phyloP scores from a whole-genome alignment of 768 basidiomycete species.

The Krasilnikovozyma curviuscula region DNA sequence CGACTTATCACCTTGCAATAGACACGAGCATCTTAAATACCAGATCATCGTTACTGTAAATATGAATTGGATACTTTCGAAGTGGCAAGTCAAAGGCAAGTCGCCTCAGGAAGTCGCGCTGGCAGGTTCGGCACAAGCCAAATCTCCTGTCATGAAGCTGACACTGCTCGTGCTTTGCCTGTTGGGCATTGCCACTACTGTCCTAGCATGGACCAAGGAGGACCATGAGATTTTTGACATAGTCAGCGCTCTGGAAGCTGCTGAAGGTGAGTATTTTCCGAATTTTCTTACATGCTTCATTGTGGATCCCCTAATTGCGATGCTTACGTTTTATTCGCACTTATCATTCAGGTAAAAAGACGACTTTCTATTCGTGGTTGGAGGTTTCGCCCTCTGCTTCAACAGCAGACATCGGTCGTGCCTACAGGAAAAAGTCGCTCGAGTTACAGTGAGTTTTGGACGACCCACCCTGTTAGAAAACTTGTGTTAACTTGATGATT shows the following conservation, averaged over 20 bases:
- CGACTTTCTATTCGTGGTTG: conserved; percentile 91
- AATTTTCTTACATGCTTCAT: not conserved
- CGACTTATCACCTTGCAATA: no score
- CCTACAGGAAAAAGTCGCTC: conserved; percentile 80
- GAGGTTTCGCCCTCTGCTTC: conserved; percentile 53
- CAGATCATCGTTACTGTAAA: no score
- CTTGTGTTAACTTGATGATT: not conserved
- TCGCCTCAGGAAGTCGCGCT: no score
- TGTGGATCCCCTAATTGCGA: not conserved
- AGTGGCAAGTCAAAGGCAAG: no score
- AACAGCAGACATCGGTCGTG: conserved; percentile 57
- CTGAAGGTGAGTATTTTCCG: conserved; percentile 43
- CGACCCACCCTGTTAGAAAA: conserved; percentile 2
- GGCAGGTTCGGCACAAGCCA: no score
- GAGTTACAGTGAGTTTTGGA: conserved; percentile 65
- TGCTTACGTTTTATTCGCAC: not conserved
- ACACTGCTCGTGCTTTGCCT: no score
- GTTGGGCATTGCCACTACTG: no score
- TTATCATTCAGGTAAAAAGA: conserved; percentile 45
- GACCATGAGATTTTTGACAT: conserved; percentile 95
- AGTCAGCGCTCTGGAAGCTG: conserved; percentile 53
- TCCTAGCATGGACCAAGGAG: no score
- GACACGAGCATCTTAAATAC: no score
- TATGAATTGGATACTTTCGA: no score
- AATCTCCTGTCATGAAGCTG: no score